Conservation (phyloP, 768 basidiomycete genomes). For the Russula olivacea region DNA sequence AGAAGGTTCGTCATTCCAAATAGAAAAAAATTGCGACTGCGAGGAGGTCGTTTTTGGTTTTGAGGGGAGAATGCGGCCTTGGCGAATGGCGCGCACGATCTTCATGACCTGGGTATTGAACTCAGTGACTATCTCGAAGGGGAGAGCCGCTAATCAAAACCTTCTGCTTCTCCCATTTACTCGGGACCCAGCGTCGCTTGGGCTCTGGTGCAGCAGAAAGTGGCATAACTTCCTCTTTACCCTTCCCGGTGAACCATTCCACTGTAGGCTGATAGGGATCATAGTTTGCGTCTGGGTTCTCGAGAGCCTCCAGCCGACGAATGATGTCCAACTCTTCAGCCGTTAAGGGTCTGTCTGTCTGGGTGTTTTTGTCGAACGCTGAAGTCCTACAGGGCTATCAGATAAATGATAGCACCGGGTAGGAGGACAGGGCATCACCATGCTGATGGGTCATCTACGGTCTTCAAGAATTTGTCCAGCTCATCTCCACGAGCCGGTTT, state of each 20-base stretch:
- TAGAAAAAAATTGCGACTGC: conserved; percentile 69
- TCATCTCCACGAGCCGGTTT: conserved; percentile 95
- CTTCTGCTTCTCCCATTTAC: conserved; percentile 99
- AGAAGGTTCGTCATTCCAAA: conserved; percentile 77
- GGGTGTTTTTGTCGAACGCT: conserved; percentile 84
- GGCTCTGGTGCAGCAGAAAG: conserved; percentile 88
- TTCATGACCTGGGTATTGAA: conserved; percentile 77
- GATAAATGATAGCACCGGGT: not conserved
- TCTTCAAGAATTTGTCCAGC: conserved; percentile 91
- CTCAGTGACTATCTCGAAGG: not conserved
- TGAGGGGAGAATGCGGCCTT: conserved; percentile 87
- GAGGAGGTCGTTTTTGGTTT: conserved; percentile 71
- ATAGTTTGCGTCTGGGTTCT: conserved; percentile 86
- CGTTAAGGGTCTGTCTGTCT: conserved; percentile 80
- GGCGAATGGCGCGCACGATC: conserved; percentile 96
- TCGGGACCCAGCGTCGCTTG: conserved; percentile 93
- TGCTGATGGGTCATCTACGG: conserved; percentile 83
- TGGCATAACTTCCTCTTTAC: conserved; percentile 93
- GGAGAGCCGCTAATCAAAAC: conserved; percentile 35
- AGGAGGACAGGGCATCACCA: conserved; percentile 50
- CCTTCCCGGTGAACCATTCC: conserved; percentile 97
- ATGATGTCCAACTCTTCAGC: conserved; percentile 94
- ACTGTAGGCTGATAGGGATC: conserved; percentile 91
- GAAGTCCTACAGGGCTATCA: conserved; percentile 57
- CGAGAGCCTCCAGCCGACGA: conserved; percentile 78